Evolutionary conservation across 331 rosid genomes (phyloP).

Genomic region (Rosa hybrid): DNA sequence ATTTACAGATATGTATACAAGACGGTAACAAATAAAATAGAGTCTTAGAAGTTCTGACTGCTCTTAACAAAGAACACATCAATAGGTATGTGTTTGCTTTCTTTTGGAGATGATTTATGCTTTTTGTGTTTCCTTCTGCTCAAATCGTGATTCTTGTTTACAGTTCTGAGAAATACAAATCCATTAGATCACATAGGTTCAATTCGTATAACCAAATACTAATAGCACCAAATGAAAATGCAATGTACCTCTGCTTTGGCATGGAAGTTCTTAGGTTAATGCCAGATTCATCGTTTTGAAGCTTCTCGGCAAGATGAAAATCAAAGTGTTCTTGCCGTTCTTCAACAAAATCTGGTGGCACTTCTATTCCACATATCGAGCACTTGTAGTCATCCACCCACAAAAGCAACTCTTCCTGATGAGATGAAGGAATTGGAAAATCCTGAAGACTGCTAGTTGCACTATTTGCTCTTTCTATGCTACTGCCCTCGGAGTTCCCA

Average conservation of each 20-base stretch:
- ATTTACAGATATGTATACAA: slow-evolving; percentile 22
- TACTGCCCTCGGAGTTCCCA: slow-evolving; percentile 30
- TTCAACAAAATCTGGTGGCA: slow-evolving; percentile 67
- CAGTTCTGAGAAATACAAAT: slow-evolving; percentile 26
- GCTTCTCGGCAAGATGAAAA: slow-evolving; percentile 86
- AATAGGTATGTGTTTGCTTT: slow-evolving; percentile 60
- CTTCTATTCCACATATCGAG: slow-evolving; percentile 78
- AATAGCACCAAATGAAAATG: not conserved
- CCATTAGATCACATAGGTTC: not conserved
- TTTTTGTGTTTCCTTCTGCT: slow-evolving; percentile 56
- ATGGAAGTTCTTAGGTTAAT: slow-evolving; percentile 26
- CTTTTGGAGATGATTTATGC: slow-evolving; percentile 58
- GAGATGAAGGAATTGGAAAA: slow-evolving; percentile 32
- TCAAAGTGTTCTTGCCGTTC: slow-evolving; percentile 81
- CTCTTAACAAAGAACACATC: slow-evolving; percentile 71
- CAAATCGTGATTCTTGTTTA: slow-evolving; percentile 36
- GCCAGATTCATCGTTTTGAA: slow-evolving; percentile 79
- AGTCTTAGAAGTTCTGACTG: slow-evolving; percentile 35
- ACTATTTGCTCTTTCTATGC: slow-evolving; percentile 25
- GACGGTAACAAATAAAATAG: not conserved
- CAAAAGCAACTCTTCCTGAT: slow-evolving; percentile 32
- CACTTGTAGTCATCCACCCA: slow-evolving; percentile 86
- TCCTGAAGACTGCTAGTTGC: slow-evolving; percentile 28
- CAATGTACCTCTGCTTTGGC: slow-evolving; percentile 49
- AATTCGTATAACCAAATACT: slow-evolving; percentile 5